Evolutionary conservation across 164 flowering plant species (phyloP).

Genomic region (Taxillus chinensis): DNA sequence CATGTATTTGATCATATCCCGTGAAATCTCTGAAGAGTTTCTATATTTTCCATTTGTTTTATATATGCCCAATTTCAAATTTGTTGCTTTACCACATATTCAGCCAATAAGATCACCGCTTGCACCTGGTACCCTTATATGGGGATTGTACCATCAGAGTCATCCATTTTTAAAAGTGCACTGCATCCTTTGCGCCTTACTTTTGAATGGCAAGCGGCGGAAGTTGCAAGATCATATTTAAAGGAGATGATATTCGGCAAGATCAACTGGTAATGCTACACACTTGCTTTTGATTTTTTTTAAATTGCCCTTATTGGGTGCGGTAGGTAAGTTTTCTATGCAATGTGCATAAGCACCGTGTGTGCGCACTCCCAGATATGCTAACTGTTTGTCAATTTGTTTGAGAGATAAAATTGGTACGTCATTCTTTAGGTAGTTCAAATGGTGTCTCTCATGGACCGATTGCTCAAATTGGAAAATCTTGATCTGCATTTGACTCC

Average conservation of each 20-base stretch:
- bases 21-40: background rate
- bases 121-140: conserved; percentile 68
- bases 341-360: no score
- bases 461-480: conserved; percentile 90
- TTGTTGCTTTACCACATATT: conserved; percentile 7
- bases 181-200: conserved; percentile 88
- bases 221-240: conserved; percentile 78
- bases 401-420: background rate
- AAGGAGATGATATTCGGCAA: conserved; percentile 98
- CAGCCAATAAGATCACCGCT: conserved; percentile 96
- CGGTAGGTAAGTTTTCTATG: background rate
- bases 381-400: background rate
- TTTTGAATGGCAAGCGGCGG: conserved; percentile 75
- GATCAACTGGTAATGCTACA: conserved; percentile 74
- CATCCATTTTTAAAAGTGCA: conserved; percentile 90
- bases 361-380: background rate
- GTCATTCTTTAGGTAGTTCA: conserved; percentile 71
- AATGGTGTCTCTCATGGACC: conserved; percentile 99
- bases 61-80: background rate
- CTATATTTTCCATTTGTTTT: background rate
- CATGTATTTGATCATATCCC: conserved; percentile 1
- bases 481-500: conserved; percentile 96
- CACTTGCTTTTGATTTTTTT: background rate
- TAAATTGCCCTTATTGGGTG: background rate
- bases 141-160: conserved; percentile 93